Evolutionary conservation across 2,329 filamentous ascomycete species (phyloP).

Genomic region (Ophiostoma perfectum): DNA sequence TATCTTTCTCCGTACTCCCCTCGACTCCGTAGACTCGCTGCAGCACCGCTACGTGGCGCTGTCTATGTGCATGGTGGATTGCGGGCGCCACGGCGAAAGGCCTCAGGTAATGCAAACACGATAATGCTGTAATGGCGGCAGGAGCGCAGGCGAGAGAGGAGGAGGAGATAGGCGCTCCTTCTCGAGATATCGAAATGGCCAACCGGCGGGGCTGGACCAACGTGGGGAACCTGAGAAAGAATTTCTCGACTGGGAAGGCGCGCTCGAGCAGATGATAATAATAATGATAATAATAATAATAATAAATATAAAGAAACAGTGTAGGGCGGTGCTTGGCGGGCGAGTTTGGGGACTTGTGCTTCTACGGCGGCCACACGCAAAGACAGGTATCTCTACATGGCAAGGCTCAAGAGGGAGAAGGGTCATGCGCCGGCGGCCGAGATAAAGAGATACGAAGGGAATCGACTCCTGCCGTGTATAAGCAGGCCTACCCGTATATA

Average conservation of each 20-base stretch:
- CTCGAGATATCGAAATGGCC: background rate
- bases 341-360: background rate
- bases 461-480: background rate
- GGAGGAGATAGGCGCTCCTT: background rate
- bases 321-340: constrained; percentile 6
- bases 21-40: too few relatives aligned
- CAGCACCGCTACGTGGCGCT: too few relatives aligned
- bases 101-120: background rate
- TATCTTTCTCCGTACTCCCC: too few relatives aligned
- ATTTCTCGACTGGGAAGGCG: constrained; percentile 18
- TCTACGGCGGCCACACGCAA: background rate
- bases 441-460: constrained; percentile 16
- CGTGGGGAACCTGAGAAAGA: constrained; percentile 18
- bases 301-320: too few relatives aligned
- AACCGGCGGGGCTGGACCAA: constrained; percentile 8
- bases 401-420: constrained; percentile 13
- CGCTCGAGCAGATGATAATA: background rate
- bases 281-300: too few relatives aligned
- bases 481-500: background rate
- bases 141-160: background rate
- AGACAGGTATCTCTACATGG: constrained; percentile 8
- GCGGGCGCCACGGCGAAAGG: background rate
- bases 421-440: constrained; percentile 19
- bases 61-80: too few relatives aligned
- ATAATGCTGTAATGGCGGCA: background rate